A percentile compares a stretch with the other conserved stretches of the same genome.
Conservation (phyloP, 148 eudicot species). For the Suaeda aralocaspica region DNA sequence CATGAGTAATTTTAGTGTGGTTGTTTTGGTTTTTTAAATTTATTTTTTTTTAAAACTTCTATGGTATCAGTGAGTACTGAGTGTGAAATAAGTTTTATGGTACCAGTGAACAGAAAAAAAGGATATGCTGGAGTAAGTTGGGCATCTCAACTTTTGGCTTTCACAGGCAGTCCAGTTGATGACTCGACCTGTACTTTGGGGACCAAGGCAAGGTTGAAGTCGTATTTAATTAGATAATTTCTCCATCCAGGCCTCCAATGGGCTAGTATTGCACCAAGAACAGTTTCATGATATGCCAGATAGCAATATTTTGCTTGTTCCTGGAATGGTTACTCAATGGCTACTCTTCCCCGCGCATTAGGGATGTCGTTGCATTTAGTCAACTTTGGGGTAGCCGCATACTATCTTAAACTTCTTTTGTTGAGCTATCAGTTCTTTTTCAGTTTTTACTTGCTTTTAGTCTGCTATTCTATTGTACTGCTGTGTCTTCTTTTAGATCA, state of each 20-base stretch:
- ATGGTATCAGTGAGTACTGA: slow-evolving; percentile 1
- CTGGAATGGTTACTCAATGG: slow-evolving; percentile 91
- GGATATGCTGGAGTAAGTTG: slow-evolving; percentile 66
- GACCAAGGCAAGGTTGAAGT: slow-evolving; percentile 50
- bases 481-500: slow-evolving; percentile 45
- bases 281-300: slow-evolving; percentile 40
- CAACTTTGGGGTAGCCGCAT: slow-evolving; percentile 77
- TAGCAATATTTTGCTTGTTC: slow-evolving; percentile 83
- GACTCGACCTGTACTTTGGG: slow-evolving; percentile 85
- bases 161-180: slow-evolving; percentile 78
- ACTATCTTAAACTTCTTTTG: background rate
- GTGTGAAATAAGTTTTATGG: slow-evolving; percentile 15
- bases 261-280: slow-evolving; percentile 4
- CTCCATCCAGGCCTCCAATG: background rate
- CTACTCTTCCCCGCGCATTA: slow-evolving; percentile 74
- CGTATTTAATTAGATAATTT: background rate
- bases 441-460: background rate
- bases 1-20: slow-evolving; percentile 80
- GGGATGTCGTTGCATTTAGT: slow-evolving; percentile 61
- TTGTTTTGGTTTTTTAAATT: background rate
- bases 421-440: background rate
- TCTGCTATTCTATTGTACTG: slow-evolving; percentile 10
- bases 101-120: slow-evolving; percentile 75
- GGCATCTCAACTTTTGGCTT: slow-evolving; percentile 79
- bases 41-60: too few species aligned